Evolutionary conservation across 305 asterid species (phyloP).

Genomic region (Fraxinus ornus): DNA sequence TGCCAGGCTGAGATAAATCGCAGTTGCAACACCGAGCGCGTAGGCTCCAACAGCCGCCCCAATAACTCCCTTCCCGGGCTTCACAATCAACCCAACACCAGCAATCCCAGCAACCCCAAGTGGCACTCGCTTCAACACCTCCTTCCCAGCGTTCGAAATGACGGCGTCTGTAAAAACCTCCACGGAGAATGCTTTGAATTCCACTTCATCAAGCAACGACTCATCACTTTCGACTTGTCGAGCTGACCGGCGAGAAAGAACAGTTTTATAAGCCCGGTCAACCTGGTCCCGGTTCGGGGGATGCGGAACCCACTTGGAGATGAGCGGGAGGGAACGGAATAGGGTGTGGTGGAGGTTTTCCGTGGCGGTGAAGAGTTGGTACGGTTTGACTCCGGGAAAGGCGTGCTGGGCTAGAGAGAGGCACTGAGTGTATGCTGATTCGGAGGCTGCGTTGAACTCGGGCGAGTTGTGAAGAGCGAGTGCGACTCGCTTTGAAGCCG

Average conservation of each 20-base stretch:
- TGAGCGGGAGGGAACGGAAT: constrained; percentile 39
- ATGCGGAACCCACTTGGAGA: constrained; percentile 58
- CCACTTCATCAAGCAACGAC: constrained; percentile 39
- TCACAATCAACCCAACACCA: constrained; percentile 53
- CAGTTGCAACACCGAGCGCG: constrained; percentile 65
- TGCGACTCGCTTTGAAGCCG: constrained; percentile 63
- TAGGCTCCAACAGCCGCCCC: constrained; percentile 72
- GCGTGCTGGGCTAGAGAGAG: constrained; percentile 66
- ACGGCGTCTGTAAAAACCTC: constrained; percentile 54
- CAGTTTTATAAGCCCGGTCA: constrained; percentile 46
- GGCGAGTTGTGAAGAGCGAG: constrained; percentile 41
- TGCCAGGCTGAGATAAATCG: constrained; percentile 43
- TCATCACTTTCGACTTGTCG: constrained; percentile 26
- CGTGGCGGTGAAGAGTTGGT: constrained; percentile 68
- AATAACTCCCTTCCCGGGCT: constrained; percentile 48
- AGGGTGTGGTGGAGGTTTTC: constrained; percentile 63
- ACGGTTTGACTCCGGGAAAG: constrained; percentile 65
- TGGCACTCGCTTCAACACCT: constrained; percentile 51
- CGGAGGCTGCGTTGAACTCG: constrained; percentile 61
- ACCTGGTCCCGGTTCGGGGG: constrained; percentile 63
- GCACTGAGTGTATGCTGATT: constrained; percentile 49
- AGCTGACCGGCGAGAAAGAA: constrained; percentile 31
- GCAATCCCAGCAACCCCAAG: constrained; percentile 66
- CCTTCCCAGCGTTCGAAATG: constrained; percentile 42
- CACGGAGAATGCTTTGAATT: constrained; percentile 53